Percentiles rank a stretch among this genome's conserved stretches.
phyloP scores from a whole-genome alignment of 148 eudicot genomes.

The Chenopodium suecicum region DNA sequence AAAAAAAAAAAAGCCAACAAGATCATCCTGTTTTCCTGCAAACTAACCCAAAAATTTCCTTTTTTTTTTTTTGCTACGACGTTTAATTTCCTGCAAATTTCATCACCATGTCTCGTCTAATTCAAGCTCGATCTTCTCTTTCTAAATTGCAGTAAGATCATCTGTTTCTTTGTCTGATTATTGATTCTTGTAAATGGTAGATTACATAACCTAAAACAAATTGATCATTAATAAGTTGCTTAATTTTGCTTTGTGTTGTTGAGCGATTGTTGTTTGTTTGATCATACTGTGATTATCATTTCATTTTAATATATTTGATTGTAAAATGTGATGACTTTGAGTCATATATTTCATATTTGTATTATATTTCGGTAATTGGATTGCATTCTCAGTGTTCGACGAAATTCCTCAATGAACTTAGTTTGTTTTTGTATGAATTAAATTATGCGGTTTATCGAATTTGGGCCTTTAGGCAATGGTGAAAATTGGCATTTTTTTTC shows the following conservation, averaged over 20 bases:
- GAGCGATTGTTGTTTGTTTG: not conserved
- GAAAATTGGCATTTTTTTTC: too few species aligned
- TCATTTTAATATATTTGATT: not conserved
- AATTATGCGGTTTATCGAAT: not conserved
- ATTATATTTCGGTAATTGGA: not conserved
- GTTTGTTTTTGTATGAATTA: not conserved
- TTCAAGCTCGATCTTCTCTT: slow-evolving; percentile 36
- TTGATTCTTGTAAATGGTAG: not conserved
- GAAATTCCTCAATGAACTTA: not conserved
- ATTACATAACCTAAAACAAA: not conserved
- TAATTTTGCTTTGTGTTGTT: too few species aligned
- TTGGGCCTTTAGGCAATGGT: not conserved
- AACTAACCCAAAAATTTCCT: too few species aligned
- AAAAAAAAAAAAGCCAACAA: too few species aligned
- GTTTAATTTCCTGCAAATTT: not conserved
- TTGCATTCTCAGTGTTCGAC: not conserved
- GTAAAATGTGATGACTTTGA: not conserved
- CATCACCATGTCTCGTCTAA: slow-evolving; percentile 50
- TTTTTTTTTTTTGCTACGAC: too few species aligned
- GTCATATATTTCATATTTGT: not conserved
- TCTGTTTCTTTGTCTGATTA: not conserved
- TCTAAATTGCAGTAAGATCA: slow-evolving; percentile 41
- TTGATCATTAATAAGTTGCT: not conserved
- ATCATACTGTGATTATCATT: not conserved
- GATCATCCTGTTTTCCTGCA: not conserved